These are phyloP conservation scores for Pyronema omphalodes DNA, from an alignment of 495 filamentous ascomycete species.

Conservation along the genomic window DNA sequence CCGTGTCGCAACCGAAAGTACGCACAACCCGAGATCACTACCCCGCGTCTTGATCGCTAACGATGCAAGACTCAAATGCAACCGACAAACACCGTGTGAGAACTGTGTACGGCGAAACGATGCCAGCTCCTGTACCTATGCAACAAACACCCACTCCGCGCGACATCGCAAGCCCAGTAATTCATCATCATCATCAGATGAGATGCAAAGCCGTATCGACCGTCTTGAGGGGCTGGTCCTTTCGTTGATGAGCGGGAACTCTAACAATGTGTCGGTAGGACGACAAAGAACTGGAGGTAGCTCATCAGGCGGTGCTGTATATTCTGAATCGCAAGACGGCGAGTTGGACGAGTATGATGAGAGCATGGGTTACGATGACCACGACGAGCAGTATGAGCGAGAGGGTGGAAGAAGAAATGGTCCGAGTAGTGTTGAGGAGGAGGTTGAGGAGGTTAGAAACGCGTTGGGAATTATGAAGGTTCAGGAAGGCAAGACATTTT, in stretches of 20 bases:
- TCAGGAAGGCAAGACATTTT: constrained; percentile 61
- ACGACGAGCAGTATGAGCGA: constrained; percentile 35
- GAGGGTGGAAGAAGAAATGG: constrained; percentile 32
- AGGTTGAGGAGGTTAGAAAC: constrained; percentile 69
- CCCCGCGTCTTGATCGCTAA: constrained; percentile 8
- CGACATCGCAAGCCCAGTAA: constrained; percentile 57
- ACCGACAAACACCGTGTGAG: constrained; percentile 79
- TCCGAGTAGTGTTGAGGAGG: constrained; percentile 27
- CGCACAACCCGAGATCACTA: constrained; percentile 25
- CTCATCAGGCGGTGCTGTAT: neutral
- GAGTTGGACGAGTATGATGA: constrained; percentile 43
- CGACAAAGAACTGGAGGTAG: constrained; percentile 13
- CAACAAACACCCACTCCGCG: constrained; percentile 34
- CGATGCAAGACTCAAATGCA: constrained; percentile 63
- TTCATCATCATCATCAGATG: constrained; percentile 53
- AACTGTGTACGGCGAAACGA: constrained; percentile 87
- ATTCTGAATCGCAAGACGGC: constrained; percentile 23
- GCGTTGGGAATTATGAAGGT: constrained; percentile 82
- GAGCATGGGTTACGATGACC: constrained; percentile 27
- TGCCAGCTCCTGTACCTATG: constrained; percentile 73
- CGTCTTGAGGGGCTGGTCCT: constrained; percentile 86
- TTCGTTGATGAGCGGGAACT: constrained; percentile 56
- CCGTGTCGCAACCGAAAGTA: constrained; percentile 92
- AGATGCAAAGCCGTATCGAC: constrained; percentile 99
- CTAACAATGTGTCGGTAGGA: constrained; percentile 10